Evolutionary conservation across 768 basidiomycete species (phyloP).

Genomic region (Sarcodon sp.): DNA sequence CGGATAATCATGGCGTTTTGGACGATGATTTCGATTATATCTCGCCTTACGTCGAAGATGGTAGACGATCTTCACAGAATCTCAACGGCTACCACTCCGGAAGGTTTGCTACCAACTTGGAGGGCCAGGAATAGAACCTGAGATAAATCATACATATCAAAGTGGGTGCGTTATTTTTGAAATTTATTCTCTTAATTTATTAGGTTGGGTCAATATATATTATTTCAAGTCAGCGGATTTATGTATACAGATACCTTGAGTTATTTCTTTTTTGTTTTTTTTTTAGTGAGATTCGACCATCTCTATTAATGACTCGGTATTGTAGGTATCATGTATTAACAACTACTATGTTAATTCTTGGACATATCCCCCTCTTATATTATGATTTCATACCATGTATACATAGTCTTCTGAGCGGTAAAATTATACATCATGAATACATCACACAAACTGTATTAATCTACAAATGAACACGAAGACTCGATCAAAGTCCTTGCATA

Average conservation of each 20-base stretch:
- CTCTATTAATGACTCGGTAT: too few relatives aligned
- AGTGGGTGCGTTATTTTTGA: background rate
- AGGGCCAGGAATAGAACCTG: slow-evolving; percentile 9
- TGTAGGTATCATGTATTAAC: too few relatives aligned
- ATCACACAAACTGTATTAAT: too few relatives aligned
- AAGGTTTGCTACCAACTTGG: slow-evolving; percentile 34
- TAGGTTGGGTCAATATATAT: too few relatives aligned
- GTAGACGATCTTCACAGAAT: background rate
- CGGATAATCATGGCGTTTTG: slow-evolving; percentile 15
- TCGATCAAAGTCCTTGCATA: too few relatives aligned
- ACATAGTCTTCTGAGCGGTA: too few relatives aligned
- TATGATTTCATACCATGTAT: too few relatives aligned
- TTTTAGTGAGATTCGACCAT: background rate
- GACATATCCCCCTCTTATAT: too few relatives aligned
- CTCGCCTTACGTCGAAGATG: slow-evolving; percentile 29
- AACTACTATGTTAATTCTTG: too few relatives aligned
- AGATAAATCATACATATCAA: background rate
- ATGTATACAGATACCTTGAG: background rate
- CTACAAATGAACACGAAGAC: too few relatives aligned
- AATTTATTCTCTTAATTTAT: background rate
- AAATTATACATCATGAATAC: too few relatives aligned
- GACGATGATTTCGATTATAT: slow-evolving; percentile 48
- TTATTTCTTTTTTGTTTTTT: background rate
- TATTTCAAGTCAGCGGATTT: too few relatives aligned
- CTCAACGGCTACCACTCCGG: slow-evolving; percentile 25